phyloP scores from a whole-genome alignment of 148 eudicot species.

The Nepenthes mirabilis region DNA sequence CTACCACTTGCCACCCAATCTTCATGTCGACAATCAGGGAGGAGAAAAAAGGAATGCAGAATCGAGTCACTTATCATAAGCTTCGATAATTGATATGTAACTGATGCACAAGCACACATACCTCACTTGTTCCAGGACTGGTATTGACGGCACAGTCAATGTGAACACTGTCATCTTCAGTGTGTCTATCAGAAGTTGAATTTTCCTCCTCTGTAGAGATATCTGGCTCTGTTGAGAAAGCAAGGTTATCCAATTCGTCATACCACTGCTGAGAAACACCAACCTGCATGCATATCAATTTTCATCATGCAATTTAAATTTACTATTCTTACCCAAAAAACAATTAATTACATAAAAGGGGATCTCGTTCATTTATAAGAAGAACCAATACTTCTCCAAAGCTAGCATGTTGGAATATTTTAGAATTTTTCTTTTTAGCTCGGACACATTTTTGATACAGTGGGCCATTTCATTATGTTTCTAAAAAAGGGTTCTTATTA shows the following conservation, averaged over 20 bases:
- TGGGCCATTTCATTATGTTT: too few relatives aligned
- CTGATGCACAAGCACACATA: conserved; percentile 12
- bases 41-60: too few relatives aligned
- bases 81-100: neutral
- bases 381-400: too few relatives aligned
- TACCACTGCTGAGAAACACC: conserved; percentile 86
- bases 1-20: neutral
- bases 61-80: neutral
- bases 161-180: conserved; percentile 39
- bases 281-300: conserved; percentile 32
- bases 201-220: conserved; percentile 24
- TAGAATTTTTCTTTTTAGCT: too few relatives aligned
- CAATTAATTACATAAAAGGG: too few relatives aligned
- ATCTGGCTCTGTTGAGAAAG: conserved; percentile 26
- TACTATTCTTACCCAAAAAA: too few relatives aligned
- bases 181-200: conserved; percentile 13
- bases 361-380: too few relatives aligned
- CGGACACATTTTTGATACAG: too few relatives aligned
- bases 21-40: neutral
- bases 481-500: too few relatives aligned
- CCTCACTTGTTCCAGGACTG: conserved; percentile 96
- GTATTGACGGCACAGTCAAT: conserved; percentile 62
- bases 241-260: conserved; percentile 68
- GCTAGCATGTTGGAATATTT: too few relatives aligned
- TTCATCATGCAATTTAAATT: neutral